phyloP scores from a whole-genome alignment of 140 eudicot species.

The Stevia rebaudiana region DNA sequence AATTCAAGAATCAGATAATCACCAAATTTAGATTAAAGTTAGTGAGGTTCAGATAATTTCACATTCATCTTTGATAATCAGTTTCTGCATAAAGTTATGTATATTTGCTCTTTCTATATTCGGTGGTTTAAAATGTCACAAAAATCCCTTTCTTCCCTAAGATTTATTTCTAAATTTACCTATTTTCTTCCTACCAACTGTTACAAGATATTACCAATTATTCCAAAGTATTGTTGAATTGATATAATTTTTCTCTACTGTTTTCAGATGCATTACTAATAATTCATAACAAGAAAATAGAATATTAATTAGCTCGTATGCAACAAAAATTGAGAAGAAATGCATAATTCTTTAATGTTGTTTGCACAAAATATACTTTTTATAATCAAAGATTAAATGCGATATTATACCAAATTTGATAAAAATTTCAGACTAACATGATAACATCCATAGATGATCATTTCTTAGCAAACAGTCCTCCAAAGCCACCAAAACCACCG shows the following conservation, averaged over 20 bases:
- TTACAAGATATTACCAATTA: too few relatives aligned
- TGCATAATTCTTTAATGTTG: conserved; percentile 29
- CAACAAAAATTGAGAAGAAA: conserved; percentile 14
- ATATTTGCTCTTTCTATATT: too few relatives aligned
- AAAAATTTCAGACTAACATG: conserved; percentile 25
- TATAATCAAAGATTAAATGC: conserved; percentile 24
- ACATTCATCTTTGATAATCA: too few relatives aligned
- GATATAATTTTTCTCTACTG: background rate
- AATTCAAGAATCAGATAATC: too few relatives aligned
- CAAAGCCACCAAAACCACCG: conserved; percentile 60
- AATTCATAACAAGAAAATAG: background rate
- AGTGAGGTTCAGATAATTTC: too few relatives aligned
- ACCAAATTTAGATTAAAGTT: too few relatives aligned
- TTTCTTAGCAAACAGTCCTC: conserved; percentile 72
- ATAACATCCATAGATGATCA: conserved; percentile 20
- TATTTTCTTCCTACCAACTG: too few relatives aligned
- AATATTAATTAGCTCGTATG: background rate
- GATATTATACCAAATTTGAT: conserved; percentile 17
- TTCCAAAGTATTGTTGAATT: too few relatives aligned
- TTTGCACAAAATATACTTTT: conserved; percentile 29
- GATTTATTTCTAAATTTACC: too few relatives aligned
- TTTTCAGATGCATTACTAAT: background rate
- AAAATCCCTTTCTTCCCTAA: too few relatives aligned
- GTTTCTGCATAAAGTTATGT: too few relatives aligned
- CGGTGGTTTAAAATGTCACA: too few relatives aligned